Base-by-base conservation (phyloP, 1,139 yeast species). In the Arxiozyma slooffiae region DNA sequence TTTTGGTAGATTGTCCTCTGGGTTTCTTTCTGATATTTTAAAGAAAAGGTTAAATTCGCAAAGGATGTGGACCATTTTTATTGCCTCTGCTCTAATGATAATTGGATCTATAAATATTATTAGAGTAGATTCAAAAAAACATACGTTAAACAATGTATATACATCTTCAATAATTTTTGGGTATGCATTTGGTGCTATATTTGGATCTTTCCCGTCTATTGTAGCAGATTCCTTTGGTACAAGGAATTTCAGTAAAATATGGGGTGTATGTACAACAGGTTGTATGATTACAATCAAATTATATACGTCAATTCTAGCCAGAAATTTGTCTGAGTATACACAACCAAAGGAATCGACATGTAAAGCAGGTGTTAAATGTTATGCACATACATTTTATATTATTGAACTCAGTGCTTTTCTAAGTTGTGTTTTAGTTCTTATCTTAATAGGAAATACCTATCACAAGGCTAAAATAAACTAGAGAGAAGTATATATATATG, bases 161-260 rank as follows among this genome's bases (percentile, higher is more conserved):
- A 44, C 76, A 1, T 73, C 82, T n/a, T 82, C 92, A 0, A 68
- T 77, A 36, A 63, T 80, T 6, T 77, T 82, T 50, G 96, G 96
- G 0, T 71, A 76, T 46, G 81, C 89, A n/a, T 88, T 86, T 67
- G 96, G 96, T n/a, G 75, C 84, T 48, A 73, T 83, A 48, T 87
- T 84, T 65, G 92, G 96, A 0, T 76, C 88, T 7, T 85, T 80
- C 64, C 96, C 96, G 0, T 85, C 92, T 1, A 79, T 86, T 24
- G 73, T 85, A 30, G 81, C 92, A 1, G 96, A 88, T 58, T 71
- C 80, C 16, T 87, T 86, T 69, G 90, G 90, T 24, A 77, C 87
- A 61, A 73, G 71, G 18, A 76, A 81, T 40, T 86, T 85, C 64
- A 82, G 89, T 50, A 83, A 88, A 41, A 77, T 86, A 41, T 88